Base-by-base conservation (phyloP, 2,329 filamentous ascomycete genomes). In the Aspergillus ochraceoroseus region DNA sequence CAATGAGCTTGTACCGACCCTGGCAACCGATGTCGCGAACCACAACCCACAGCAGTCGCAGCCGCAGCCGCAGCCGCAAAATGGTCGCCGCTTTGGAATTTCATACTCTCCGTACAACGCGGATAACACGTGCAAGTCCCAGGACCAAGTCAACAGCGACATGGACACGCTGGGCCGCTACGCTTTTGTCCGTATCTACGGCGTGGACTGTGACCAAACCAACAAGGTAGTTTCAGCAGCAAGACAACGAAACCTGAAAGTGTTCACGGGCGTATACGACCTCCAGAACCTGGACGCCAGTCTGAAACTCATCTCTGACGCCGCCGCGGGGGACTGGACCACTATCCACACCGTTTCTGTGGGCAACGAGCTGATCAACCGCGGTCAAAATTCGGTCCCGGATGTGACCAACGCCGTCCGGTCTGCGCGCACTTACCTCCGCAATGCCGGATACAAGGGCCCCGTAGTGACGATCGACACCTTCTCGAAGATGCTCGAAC, bases 381-480 rank as follows among this genome's bases (percentile, higher is more conserved):
- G 72, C 36, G 77, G 79, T 27, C 62, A 70, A 25, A 74, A 71
- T 25, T 73, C 71, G 3, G 70, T 76, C 0, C 52, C 53, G 1
- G 54, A 61, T 2, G 77, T 90, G 6, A 67, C 81, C 8, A 62
- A 60, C 9, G 80, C 79, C 3, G 68, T 92, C 26, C 63, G 65
- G 2, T 62, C 68, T 29, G 82, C 80, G 11, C 78, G 83, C 13
- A 50, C 54, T 9, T 69, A 71, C 2, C 75, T 94, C 25, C 72
- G 75, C 18, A 59, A 56, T 0, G 74, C 75, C 15, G 86, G 85
- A 0, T 94, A 83, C 65, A 62, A 66, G 2, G 87, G 87, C 2
- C 78, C 79, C 1, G 79, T 94, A 19, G 85, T 89, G 25, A 81
- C 83, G 0, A 85, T 90, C 32, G 88, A 95, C 59, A 90, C 85